Base-by-base conservation (phyloP, 768 basidiomycete species). In the Lactarius quietus region DNA sequence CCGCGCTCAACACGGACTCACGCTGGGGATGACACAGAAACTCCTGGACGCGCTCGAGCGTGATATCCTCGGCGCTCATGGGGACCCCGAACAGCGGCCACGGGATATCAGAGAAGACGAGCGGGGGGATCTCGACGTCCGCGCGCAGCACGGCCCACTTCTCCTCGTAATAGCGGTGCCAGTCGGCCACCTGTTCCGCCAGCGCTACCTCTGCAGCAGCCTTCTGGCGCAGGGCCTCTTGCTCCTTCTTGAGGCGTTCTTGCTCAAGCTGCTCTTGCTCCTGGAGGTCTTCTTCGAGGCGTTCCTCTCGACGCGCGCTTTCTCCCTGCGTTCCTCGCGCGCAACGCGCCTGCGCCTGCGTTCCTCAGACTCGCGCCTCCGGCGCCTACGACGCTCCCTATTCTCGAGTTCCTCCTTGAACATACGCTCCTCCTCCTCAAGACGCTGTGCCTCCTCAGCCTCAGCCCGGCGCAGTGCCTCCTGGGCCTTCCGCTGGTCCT, bases 21-120 rank as follows among this genome's bases (percentile, higher is more conserved):
- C 76, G 76, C 39, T 66, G 71, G 29, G 75, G 73, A 67, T 79
- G 76, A 58, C 79, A 74, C 29, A 83, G 54, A 71, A 86, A 86
- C 41, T 72, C 66, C 1, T 67, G 63, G 3, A 85, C 72, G 20
- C 61, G 71, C 12, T 75, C 70, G 28, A 66, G 57, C 2, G 79
- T 78, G 68, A 84, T 75, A n/a, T 79, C 73, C 1, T 70, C 71
- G 12, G 73, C 68, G 20, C 70, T 23, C 26, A 59, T 45, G 52
- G 72, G 55, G 23, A 58, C 45, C 38, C 52, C 38, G 20, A 82
- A 70, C 36, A 77, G 61, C 0, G 83, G 82, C 83, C 83, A 83
- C 12, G 83, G 82, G 58, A 84, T 65, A 57, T 79, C 72, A 28
- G 53, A 55, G 63, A 78, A 76, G 12, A 69, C 23, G 62, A 78